phyloP scores from a whole-genome alignment of 768 basidiomycete species.

The Mycena amicta region DNA sequence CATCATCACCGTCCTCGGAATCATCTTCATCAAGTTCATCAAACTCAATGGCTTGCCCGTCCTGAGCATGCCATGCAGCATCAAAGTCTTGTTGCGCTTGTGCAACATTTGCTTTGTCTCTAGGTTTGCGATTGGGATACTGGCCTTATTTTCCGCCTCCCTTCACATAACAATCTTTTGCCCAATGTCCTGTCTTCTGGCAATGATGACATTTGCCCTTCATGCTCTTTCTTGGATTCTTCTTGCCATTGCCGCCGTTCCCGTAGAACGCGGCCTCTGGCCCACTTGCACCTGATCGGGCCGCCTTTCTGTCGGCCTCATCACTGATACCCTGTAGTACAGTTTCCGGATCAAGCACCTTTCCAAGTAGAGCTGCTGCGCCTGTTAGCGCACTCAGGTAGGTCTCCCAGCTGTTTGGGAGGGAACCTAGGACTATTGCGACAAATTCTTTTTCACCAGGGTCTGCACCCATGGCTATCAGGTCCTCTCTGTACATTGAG shows the following conservation, averaged over 20 bases:
- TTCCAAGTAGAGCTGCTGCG: not conserved
- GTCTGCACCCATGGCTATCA: not conserved
- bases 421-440: not conserved
- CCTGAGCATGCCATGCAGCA: too few species aligned
- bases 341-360: not conserved
- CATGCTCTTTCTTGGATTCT: not conserved
- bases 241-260: not conserved
- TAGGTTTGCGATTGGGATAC: conserved; percentile 22
- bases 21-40: too few species aligned
- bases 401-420: not conserved
- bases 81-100: not conserved
- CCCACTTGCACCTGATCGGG: too few species aligned
- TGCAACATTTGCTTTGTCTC: conserved; percentile 5
- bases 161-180: conserved; percentile 36
- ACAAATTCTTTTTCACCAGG: not conserved
- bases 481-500: not conserved
- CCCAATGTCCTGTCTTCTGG: conserved; percentile 29
- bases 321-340: not conserved
- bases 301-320: not conserved
- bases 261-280: not conserved
- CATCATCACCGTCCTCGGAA: too few species aligned
- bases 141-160: conserved; percentile 42
- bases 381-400: not conserved
- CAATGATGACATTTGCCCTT: conserved; percentile 32
- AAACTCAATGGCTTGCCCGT: too few species aligned